Base-by-base conservation (phyloP, 2,329 filamentous ascomycete species). In the Monosporascus sp. region DNA sequence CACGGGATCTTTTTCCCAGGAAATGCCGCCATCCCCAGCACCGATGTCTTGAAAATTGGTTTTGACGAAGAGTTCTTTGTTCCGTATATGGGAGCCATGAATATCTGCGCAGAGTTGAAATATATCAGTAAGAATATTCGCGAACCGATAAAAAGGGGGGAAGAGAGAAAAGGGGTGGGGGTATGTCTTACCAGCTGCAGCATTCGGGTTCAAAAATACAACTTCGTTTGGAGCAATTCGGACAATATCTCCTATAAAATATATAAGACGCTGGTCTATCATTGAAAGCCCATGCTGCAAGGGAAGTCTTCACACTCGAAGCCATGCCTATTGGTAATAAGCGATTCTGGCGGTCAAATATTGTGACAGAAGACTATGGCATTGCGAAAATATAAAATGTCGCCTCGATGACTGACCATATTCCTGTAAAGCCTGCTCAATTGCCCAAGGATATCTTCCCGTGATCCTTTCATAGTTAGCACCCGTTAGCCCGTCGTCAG, bases 171-270 rank as follows among this genome's bases (percentile, higher is more conserved):
- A 26, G 24, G 24, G 24, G 24, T 7, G 7, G 24, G 24, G 22
- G 18, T 22, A 9, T 38, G 15, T 14, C 20, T 45, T n/a, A 56
- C 54, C 54, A 17, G 18, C 20, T 26, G 37, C 46, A 9, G 55
- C 52, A 24, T 56, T 37, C 22, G 51, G 53, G 4, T 48, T 55
- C 9, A 58, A 18, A 41, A 62, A 62, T 8, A 53, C 51, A 7
- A 62, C 49, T 43, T 60, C 58, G 49, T 62, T 60, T 1, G 60
- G 56, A 0, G 55, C 53, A 28, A 60, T 56, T 6, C 60, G 51
- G 7, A 62, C 56, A 45, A 60, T 51, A 37, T 58, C 52, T 9
- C 58, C 57, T 59, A 28, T 48, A n/a, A 18, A 31, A 44, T 5
- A n/a, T 17, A 4, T 40, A 37, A 46, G 28, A 14, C 6, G 8